Base-by-base conservation (phyloP, 352 stramenopile species). In the Globisporangium parvum region DNA sequence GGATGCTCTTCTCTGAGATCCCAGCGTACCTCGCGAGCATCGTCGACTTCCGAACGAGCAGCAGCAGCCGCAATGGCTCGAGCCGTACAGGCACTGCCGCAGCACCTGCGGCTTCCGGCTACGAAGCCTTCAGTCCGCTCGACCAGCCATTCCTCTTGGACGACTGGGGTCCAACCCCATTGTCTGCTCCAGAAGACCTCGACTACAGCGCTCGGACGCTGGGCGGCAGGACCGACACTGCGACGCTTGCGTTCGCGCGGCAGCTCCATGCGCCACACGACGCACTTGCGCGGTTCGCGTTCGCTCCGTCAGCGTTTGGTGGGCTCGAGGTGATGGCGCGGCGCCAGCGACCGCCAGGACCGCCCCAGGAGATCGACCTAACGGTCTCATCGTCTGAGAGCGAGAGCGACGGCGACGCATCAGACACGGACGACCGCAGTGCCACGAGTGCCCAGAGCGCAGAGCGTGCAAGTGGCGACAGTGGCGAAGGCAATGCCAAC, bases 331-430 rank as follows among this genome's bases (percentile, higher is more conserved):
- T 44, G 39, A 18, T 20, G 5, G 15, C 39, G 14, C 14, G 6
- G 39, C 39, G 18, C 15, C 39, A n/a, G 10, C 26, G n/a, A 12
- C 10, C 44, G 3, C 39, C 41, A 0, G 39, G 40, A 37, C 66
- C 53, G 3, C 60, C 65, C 3, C 65, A 81, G 47, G 69, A 85
- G 47, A 91, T 91, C 49, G 80, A 91, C 35, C 60, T 91, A 39
- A 91, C 80, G 6, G 53, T 82, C 20, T 84, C 73, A 2, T 76
- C 73, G 0, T 77, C 66, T 1, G 81, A 89, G 24, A 70, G 59
- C 41, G 73, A 85, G 26, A 50, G 45, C 39, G 69, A 80, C 39
- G 48, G 57, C 21, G 58, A 50, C 10, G 37, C 15, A 5, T 41
- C 21, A 12, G 50, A 21, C 11, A 41, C 18, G 4, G 47, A 11